Base-by-base conservation (phyloP, 768 basidiomycete species). In the Mycena vulgaris region DNA sequence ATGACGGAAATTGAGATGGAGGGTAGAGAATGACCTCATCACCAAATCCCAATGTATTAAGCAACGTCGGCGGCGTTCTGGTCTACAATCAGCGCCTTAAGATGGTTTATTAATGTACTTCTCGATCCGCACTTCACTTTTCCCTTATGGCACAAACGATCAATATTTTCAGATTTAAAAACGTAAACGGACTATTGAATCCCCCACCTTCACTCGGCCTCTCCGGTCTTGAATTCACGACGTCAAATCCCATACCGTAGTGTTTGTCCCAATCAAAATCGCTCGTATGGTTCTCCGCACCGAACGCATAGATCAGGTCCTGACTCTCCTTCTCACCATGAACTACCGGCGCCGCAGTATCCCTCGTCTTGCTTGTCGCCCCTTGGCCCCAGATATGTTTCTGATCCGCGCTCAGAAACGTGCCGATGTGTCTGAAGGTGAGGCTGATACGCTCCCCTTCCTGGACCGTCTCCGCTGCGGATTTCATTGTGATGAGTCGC, bases 401-500 rank as follows among this genome's bases (percentile, higher is more conserved):
- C 37, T 82, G 83, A 57, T 87, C 87, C 2, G 77, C 78, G 17
- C 84, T 85, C 69, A 95, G 79, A 80, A 93, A 95, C 23, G 94
- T 95, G 39, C 91, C 92, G 49, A 95, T 95, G 64, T 87, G 84
- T 42, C 93, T 85, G 80, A 95, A 95, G 11, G 94, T 95, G 74
- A 95, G 79, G 75, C 93, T 94, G 77, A 95, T 94, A 53, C 94
- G 86, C 58, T 86, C 90, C 28, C 91, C 92, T n/a, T 82, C 76
- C 73, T 86, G 82, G 49, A 82, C 80, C 33, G 79, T 86, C 80
- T 95, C 94, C 28, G 81, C 86, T 2, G 78, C 75, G 2, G 85
- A 83, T 78, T 95, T 95, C 4, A 80, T 76, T 8, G 76, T 67
- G 4, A 84, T 67, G 4, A 88, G 87, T 1, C 94, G 90, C 71